Evolutionary conservation across 768 basidiomycete species (phyloP), one percentile per base, ranked within the genome.

Genomic region (Hemileccinum impolitum): DNA sequence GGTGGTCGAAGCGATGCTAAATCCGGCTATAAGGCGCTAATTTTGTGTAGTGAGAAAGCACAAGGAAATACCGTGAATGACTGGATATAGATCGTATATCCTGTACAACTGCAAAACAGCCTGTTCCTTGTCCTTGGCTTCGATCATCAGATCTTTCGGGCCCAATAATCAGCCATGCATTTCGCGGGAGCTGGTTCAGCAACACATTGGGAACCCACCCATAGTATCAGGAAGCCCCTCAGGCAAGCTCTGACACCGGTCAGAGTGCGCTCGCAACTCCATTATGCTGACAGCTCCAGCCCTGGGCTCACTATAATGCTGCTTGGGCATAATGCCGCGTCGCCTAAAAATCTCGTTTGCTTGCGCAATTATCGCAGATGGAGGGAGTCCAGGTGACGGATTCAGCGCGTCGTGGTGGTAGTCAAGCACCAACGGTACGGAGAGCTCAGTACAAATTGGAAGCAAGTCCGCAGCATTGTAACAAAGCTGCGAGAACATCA

Each of bases 51-150:
- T 17, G 13, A 11, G 7, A 32, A 31, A 32, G 15, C 26, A 12
- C 39, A 40, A 37, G 36, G 55, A 64, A 70, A 44, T 48, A 79
- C 79, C 82, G 53, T 82, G 69, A 9, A 75, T 78, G 19, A 90
- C 85, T 14, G 82, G 77, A 37, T 82, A 70, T 4, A 94, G 64
- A 39, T 72, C 74, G 58, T 96, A 95, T 26, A 88, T 83, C 50
- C 91, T 66, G 62, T 90, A 84, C 39, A 95, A 61, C 53, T 94
- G 82, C 48, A 96, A 77, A 6, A 96, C 93, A 2, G 93, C 94
- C 63, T 94, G 94, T 64, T 95, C 94, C 70, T 94, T 90, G 66
- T 89, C 90, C 65, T 93, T 91, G 3, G 90, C 90, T 75, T 94
- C 92, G 50, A 94, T 91, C 92, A 94, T 93, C 55, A 94, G 61